A percentile compares a stretch with the other conserved stretches of the same genome.
Evolutionary conservation across 106 monocot species (phyloP).

Genomic region (Acorus calamus): DNA sequence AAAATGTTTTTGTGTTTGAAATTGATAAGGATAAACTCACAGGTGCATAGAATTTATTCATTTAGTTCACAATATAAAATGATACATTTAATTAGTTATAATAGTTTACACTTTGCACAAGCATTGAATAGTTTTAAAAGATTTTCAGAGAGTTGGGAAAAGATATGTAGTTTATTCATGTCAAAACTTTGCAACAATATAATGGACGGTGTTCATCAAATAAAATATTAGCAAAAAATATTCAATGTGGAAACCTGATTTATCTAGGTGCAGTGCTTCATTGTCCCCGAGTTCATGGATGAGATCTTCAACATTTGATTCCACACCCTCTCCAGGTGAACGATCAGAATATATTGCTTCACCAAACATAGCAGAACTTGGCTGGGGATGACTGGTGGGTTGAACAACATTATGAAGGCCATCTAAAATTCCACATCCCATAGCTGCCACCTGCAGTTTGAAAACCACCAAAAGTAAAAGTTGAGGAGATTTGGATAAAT

Average conservation of each 20-base stretch:
- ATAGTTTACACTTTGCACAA: no score
- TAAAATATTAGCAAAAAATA: no score
- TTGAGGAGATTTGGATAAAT: not conserved
- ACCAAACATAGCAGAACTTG: conserved; percentile 14
- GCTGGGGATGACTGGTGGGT: conserved; percentile 14
- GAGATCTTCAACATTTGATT: conserved; percentile 1
- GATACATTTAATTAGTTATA: no score
- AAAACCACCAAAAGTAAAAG: not conserved
- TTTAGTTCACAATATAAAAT: no score
- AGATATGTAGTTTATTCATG: no score
- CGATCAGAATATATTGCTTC: conserved; percentile 34
- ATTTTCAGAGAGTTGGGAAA: no score
- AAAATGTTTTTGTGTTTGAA: not conserved
- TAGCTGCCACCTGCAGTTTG: conserved; percentile 50
- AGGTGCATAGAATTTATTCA: no score
- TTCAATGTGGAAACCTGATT: no score
- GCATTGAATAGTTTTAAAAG: no score
- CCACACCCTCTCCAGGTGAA: conserved; percentile 17
- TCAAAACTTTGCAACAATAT: no score
- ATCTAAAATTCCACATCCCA: conserved; percentile 48
- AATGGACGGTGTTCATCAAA: no score
- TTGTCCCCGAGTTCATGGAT: conserved; percentile 8
- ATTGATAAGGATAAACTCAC: conserved; percentile 21
- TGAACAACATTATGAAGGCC: conserved; percentile 48
- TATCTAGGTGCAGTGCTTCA: no score